Evolutionary conservation across 805 yeast genomes (phyloP).

Genomic region (Candida namnaoensis): DNA sequence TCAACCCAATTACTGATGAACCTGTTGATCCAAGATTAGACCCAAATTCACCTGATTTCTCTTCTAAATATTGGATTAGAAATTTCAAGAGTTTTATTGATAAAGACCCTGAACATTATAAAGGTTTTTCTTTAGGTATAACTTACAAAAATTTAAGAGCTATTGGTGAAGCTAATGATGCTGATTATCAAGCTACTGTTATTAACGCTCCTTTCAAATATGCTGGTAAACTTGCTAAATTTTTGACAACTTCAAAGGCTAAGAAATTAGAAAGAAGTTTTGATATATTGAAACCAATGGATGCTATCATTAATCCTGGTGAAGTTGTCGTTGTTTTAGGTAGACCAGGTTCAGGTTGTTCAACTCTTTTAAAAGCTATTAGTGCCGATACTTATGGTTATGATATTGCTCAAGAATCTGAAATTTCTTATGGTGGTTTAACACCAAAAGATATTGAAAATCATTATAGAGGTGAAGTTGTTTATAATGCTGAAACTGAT

Average conservation of each 20-base stretch:
- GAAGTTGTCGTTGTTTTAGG: constrained; percentile 68
- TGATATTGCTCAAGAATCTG: constrained; percentile 32
- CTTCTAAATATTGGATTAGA: constrained; percentile 54
- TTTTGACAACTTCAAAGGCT: constrained; percentile 9
- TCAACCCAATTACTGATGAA: constrained; percentile 22
- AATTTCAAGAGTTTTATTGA: constrained; percentile 43
- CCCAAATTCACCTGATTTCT: constrained; percentile 49
- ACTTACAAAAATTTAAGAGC: constrained; percentile 53
- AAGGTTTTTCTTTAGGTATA: constrained; percentile 47
- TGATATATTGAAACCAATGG: constrained; percentile 45
- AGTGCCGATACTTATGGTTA: constrained; percentile 51
- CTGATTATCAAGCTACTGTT: constrained; percentile 61
- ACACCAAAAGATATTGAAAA: constrained; percentile 32
- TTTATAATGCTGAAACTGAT: constrained; percentile 59
- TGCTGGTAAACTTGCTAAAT: constrained; percentile 7
- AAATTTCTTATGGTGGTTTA: constrained; percentile 44
- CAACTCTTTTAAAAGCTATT: constrained; percentile 50
- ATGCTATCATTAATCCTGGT: constrained; percentile 52
- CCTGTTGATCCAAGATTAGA: constrained; percentile 39
- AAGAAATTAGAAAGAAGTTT: constrained; percentile 21
- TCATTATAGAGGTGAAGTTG: constrained; percentile 51
- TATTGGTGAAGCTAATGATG: constrained; percentile 47
- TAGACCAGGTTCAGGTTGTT: constrained; percentile 71
- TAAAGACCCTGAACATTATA: constrained; percentile 52
- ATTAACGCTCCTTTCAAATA: constrained; percentile 30